Percentiles rank a stretch among this genome's conserved stretches.
phyloP scores from a whole-genome alignment of 768 basidiomycete species.

The Termitomyces sp. region DNA sequence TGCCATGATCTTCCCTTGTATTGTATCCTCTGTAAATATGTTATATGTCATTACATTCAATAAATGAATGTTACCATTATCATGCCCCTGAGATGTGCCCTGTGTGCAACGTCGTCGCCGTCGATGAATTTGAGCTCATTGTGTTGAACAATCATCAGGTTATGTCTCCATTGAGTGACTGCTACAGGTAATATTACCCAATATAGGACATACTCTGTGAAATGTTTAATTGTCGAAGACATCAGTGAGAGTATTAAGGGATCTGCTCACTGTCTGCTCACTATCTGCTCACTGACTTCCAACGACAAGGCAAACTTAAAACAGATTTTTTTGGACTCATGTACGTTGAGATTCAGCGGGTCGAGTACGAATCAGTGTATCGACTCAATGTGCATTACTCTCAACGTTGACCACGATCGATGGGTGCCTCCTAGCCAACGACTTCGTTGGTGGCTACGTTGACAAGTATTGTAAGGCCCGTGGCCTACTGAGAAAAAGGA shows the following conservation, averaged over 20 bases:
- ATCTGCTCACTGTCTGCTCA: too few relatives aligned
- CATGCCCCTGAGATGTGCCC: background rate
- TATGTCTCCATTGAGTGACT: background rate
- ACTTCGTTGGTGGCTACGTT: background rate
- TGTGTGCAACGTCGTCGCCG: background rate
- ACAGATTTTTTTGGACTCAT: too few relatives aligned
- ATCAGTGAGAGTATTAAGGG: background rate
- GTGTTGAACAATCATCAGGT: background rate
- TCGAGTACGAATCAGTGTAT: too few relatives aligned
- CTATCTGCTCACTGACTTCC: background rate
- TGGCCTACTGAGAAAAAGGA: background rate
- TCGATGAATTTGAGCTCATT: background rate
- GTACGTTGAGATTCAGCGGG: too few relatives aligned
- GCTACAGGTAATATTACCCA: background rate
- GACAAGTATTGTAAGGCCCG: background rate
- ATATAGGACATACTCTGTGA: too few relatives aligned
- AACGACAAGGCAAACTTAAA: too few relatives aligned
- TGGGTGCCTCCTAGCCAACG: too few relatives aligned
- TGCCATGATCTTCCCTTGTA: background rate
- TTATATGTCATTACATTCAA: background rate
- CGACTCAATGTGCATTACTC: background rate
- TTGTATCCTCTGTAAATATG: background rate
- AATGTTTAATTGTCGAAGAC: too few relatives aligned
- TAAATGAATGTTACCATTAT: background rate
- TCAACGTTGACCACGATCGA: background rate